phyloP scores from a whole-genome alignment of 2,329 filamentous ascomycete genomes.

The Aureobasidium vineae region DNA sequence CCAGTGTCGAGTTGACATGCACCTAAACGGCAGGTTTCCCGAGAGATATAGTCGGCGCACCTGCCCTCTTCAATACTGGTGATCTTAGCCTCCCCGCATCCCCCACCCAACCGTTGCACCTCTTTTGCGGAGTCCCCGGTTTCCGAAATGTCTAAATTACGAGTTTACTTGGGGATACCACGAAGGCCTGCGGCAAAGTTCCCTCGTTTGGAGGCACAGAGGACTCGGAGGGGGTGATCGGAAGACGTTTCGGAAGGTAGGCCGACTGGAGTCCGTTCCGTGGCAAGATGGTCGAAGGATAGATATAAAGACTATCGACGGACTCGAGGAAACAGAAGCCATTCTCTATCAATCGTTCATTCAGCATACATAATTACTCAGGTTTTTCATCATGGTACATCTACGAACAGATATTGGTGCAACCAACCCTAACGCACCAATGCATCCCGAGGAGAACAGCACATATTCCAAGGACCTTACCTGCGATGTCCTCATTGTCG shows the following conservation, averaged over 20 bases:
- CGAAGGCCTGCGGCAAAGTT: constrained; percentile 8
- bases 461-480: constrained; percentile 35
- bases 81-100: constrained; percentile 2
- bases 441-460: constrained; percentile 20
- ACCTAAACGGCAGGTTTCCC: not conserved
- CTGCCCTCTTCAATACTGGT: not conserved
- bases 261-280: not conserved
- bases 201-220: not conserved
- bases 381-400: constrained; percentile 29
- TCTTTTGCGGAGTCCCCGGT: constrained; percentile 2
- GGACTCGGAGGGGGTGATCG: not conserved
- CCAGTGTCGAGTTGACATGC: not conserved
- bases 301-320: constrained; percentile 23
- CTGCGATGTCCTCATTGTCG: constrained; percentile 35
- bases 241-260: not conserved
- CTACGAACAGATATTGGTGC: constrained; percentile 32
- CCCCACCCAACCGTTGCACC: constrained; percentile 4
- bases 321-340: not conserved
- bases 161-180: not conserved
- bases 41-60: constrained; percentile 22
- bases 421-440: constrained; percentile 24
- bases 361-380: not conserved
- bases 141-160: constrained; percentile 5
- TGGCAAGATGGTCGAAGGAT: not conserved
- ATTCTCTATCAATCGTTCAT: not conserved